phyloP scores from a whole-genome alignment of 306 rosid species.

The Rosa persica region DNA sequence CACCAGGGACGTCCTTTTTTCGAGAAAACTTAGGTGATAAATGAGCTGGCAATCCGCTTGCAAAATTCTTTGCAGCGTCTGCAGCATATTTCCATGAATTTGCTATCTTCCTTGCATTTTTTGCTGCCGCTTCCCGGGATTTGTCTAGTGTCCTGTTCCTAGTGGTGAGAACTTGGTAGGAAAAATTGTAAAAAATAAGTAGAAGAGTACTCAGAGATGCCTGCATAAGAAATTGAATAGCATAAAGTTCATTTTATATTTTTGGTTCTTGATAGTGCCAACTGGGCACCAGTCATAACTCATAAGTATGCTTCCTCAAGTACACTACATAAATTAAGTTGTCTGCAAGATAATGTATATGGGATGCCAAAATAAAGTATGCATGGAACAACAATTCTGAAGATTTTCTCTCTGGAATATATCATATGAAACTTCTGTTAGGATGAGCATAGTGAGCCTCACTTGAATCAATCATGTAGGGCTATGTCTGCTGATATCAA shows the following conservation, averaged over 20 bases:
- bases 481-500: no score
- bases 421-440: not conserved
- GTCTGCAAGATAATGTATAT: not conserved
- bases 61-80: conserved; percentile 74
- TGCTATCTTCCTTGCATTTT: conserved; percentile 65
- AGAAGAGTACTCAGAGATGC: conserved; percentile 84
- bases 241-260: conserved; percentile 30
- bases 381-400: not conserved
- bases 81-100: conserved; percentile 80
- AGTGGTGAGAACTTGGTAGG: conserved; percentile 87
- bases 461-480: no score
- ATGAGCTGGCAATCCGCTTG: conserved; percentile 75
- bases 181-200: conserved; percentile 89
- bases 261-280: not conserved
- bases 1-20: conserved; percentile 34
- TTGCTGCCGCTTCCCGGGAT: conserved; percentile 89
- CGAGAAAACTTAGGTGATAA: conserved; percentile 65
- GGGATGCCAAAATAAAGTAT: conserved; percentile 9
- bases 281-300: not conserved
- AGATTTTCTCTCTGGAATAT: not conserved
- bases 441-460: no score
- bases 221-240: conserved; percentile 66
- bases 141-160: conserved; percentile 72
- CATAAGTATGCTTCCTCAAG: not conserved
- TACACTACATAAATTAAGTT: not conserved